Evolutionary conservation across 805 yeast species (phyloP), one percentile per base, ranked within the genome.

Genomic region (Saccharomycodes ludwigii): DNA sequence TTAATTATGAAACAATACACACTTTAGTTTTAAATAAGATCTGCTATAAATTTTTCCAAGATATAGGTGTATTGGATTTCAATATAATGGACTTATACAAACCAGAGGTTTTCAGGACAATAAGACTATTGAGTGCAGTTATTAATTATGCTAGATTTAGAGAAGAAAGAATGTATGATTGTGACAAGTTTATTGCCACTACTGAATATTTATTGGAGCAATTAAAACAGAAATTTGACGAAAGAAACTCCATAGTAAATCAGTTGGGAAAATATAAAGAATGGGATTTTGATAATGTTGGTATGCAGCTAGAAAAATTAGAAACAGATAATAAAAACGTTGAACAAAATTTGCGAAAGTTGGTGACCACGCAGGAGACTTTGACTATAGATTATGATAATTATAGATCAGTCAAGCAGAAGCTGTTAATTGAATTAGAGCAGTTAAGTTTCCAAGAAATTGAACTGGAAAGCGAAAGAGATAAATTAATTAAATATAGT

Each of bases 131-230:
- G 18, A 82, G 94, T 48, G 91, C 91, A 1, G 73, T 84, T 30
- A 79, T 84, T 15, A 85, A 85, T 50, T 85, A 72, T 61, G 93
- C 93, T 1, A 59, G 88, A 35, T 84, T 80, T 46, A 66, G 94
- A 41, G 93, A 82, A 43, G 83, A 76, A 40, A 74, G 80, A 37
- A 68, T 76, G 50, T 65, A 62, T 16, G 85, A 78, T 41, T 75
- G 80, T 46, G 83, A 76, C 38, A 69, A 68, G 17, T 58, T 79
- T 17, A 71, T 77, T 18, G 57, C 64, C 5, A 59, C 63, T 27
- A 68, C 74, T 37, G 79, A 75, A 32, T 47, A 59, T 8, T 56
- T 68, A 30, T 52, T 71, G 13, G 66, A 64, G 18, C 58, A 63
- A 32, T 59, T 63, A 28, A 63, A 65, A 34, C 52, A 58, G 12